These are phyloP conservation scores for Trichaptum fuscoviolaceum DNA, from an alignment of 768 basidiomycete genomes.

Conservation along the genomic window DNA sequence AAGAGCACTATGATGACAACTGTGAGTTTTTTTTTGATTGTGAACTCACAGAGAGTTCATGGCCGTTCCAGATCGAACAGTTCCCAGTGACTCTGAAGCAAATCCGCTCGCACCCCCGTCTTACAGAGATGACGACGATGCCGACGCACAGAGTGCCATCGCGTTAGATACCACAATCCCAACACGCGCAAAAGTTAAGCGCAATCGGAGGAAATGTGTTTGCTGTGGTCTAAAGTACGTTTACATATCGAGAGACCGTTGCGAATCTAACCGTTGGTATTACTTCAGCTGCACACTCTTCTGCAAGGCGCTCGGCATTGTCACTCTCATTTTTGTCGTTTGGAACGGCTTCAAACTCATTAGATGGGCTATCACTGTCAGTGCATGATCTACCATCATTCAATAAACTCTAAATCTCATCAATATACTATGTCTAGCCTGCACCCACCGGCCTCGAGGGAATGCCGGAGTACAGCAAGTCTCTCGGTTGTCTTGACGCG, in stretches of 20 bases:
- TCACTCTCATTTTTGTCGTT: constrained; percentile 33
- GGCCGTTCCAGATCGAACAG: neutral
- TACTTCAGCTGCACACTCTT: constrained; percentile 41
- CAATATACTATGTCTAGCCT: constrained; percentile 28
- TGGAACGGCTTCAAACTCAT: constrained; percentile 41
- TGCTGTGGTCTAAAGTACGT: constrained; percentile 48
- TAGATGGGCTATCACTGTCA: constrained; percentile 43
- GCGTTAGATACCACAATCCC: constrained; percentile 29
- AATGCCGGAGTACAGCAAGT: constrained; percentile 49
- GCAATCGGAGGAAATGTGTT: constrained; percentile 37
- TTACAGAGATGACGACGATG: constrained; percentile 38
- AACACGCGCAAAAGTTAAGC: constrained; percentile 27
- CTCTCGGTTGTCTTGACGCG: neutral
- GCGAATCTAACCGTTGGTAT: neutral
- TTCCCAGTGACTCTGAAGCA: constrained; percentile 1
- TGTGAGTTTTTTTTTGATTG: constrained; percentile 29
- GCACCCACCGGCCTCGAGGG: constrained; percentile 46
- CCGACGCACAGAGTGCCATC: constrained; percentile 25
- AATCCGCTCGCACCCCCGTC: neutral
- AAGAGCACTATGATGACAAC: constrained; percentile 37
- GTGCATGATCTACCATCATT: constrained; percentile 13
- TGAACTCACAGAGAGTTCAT: neutral
- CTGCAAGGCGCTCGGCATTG: constrained; percentile 51
- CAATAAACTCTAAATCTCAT: constrained; percentile 2
- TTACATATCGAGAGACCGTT: neutral